Percentiles rank a stretch among this genome's conserved stretches.
phyloP scores from a whole-genome alignment of 169 alveolate genomes.

The Eimeria falciformis region DNA sequence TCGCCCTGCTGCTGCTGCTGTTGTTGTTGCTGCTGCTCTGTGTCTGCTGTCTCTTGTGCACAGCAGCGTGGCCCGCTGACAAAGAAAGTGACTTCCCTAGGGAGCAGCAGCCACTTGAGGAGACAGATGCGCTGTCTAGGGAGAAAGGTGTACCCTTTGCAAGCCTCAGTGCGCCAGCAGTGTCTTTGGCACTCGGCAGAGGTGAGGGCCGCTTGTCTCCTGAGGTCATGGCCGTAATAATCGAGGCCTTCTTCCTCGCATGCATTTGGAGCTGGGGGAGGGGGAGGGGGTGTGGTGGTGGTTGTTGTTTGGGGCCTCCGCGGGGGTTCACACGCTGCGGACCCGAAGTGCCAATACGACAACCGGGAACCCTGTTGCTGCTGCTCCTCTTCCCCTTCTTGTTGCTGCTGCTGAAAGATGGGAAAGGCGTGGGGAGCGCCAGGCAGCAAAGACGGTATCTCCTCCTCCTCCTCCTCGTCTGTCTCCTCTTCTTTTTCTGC shows the following conservation, averaged over 20 bases:
- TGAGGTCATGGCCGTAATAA: slow-evolving; percentile 7
- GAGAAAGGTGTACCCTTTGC: slow-evolving; percentile 5
- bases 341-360: slow-evolving; percentile 3
- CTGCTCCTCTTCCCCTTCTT: background rate
- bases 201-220: background rate
- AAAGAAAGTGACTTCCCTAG: background rate
- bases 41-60: background rate
- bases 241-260: background rate
- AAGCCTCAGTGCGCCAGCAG: background rate
- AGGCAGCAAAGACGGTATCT: background rate
- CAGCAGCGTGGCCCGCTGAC: slow-evolving; percentile 11
- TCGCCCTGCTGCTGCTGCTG: background rate
- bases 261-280: background rate
- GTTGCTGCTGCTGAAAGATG: slow-evolving; percentile 28
- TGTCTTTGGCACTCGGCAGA: background rate
- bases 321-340: background rate
- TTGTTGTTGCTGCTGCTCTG: background rate
- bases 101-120: slow-evolving; percentile 21
- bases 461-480: background rate
- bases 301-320: slow-evolving; percentile 8
- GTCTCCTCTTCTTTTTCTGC: background rate
- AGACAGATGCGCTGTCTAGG: slow-evolving; percentile 1
- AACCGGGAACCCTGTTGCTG: background rate
- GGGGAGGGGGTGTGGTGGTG: background rate
- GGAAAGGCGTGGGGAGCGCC: slow-evolving; percentile 57